Evolutionary conservation across 2,329 filamentous ascomycete genomes (phyloP), one percentile per base, ranked within the genome.

Genomic region (Aspergillus pseudoglaucus): DNA sequence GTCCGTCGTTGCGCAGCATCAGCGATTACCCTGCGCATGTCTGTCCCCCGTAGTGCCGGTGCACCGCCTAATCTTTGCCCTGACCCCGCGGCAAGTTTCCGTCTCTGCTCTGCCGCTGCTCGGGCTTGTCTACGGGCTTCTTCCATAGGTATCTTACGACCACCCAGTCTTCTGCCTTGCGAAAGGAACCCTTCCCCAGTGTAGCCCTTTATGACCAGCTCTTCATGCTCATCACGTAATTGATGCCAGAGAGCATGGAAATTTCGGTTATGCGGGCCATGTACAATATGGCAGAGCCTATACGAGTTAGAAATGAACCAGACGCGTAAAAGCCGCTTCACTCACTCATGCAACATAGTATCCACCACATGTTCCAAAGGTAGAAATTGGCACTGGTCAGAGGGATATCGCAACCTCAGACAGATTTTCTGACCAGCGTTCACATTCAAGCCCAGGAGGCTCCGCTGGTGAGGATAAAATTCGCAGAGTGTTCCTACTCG

Each of bases 171-270:
- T 14, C 82, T 80, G 1, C 90, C 91, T 27, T 84, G 73, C 0
- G 84, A 84, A 25, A 95, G 72, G 69, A 96, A 96, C 0, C 87
- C 87, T 67, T 95, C 90, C 10, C 91, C 91, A 0, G 88, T 94
- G 62, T 91, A 96, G 15, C 91, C 91, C 63, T 91, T 93, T 49
- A 82, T 73, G 9, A 83, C 62, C 6, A 96, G 77, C 2, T 82
- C 81, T 59, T 90, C 81, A 59, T 91, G 84, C 68, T 96, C 90
- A 49, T 91, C 87, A 17, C 91, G 83, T 4, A 96, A 79, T 62
- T 95, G 85, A 58, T 95, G 85, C 88, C 90, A 95, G 4, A 96
- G 74, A 0, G 83, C 83, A 57, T 95, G 83, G 62, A 97, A 97
- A 32, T 85, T 79, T 42, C 75, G 78, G 62, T 96, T 83, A 65